Base-by-base conservation (phyloP, 176 grass and related monocot genomes). In the Oryza longistaminata region DNA sequence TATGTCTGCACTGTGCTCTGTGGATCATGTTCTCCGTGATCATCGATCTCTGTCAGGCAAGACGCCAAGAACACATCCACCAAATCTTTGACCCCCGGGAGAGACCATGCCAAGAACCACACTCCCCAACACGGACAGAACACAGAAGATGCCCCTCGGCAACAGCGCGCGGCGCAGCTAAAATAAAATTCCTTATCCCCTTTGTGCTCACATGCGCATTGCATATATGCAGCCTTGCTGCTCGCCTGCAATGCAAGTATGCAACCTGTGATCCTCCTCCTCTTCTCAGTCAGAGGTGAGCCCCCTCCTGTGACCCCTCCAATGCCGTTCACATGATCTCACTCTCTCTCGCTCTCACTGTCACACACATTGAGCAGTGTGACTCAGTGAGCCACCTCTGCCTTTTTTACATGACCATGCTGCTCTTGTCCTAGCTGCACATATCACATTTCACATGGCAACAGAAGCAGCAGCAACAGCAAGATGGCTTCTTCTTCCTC, bases 241-340 rank as follows among this genome's bases (percentile, higher is more conserved):
- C 34, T 34, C 29, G 29, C 34, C 34, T 37, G 35, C 5, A 37
- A 37, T 43, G 42, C 9, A 43, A 10, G 42, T 10, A 15, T 49
- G 58, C 58, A 62, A 62, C 58, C 58, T 62, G 58, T 60, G 55
- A 60, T 60, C 55, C 19, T 60, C 2, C 55, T 55, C 50, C 2
- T 55, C 16, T 19, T 6, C 12, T 49, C 46, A 14, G 46, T 13
- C 9, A 15, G 46, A 49, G 46, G 29, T 76, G 72, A 26, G 17
- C 34, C 34, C 34, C 21, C 10, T 40, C 37, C 17, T 64, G 34
- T 26, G 29, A 21, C 46, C 46, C 78, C 65, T 37, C 49, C 70
- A 87, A 76, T 68, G 66, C 50, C 49, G 70, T 76, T 80, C 87
- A 85, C 82, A 85, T 81, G 82, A 89, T 73, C 76, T 76, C 72